Base-by-base conservation (phyloP, 257 asterid species). In the Cinchona pubescens region DNA sequence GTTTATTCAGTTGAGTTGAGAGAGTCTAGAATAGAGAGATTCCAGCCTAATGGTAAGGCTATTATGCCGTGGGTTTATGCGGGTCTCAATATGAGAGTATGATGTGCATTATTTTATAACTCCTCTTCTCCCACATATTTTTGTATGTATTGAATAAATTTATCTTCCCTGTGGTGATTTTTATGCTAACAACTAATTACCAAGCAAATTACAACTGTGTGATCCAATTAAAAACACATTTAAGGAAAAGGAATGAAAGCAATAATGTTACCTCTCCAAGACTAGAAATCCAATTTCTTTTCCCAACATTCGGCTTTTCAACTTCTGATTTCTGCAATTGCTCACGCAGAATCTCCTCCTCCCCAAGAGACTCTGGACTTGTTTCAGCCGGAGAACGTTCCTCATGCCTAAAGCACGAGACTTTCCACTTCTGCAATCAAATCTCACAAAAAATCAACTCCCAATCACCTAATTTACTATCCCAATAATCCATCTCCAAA, bases 371-470 rank as follows among this genome's bases (percentile, higher is more conserved):
- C 77, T 87, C 89, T 8, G 84, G 83, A 49, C 85, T 84, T 49
- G 88, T 86, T 46, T 82, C 74, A 69, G 80, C 85, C 38, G 83
- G 77, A 71, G 88, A 68, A 38, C 48, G 73, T 65, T 91, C 94
- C 53, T 89, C 97, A 73, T 90, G 88, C 80, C 89, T 85, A 78
- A 92, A 92, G 90, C 98, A 92, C 32, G 80, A 82, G 76, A 92
- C 74, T 86, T 84, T 88, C 94, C 92, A 79, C 83, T 85, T 88
- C 97, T 89, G 79, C 80, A 79, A 81, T 38, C 32, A 46, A 82
- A 67, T 53, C 51, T 53, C 3, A 67, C 2, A 59, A 2, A 74
- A 25, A 30, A 75, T 63, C 51, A 56, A 45, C 38, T 56, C 30
- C 27, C 74, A 74, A 59, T 13, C 65, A 27, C 43, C 56, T 19